Evolutionary conservation across 768 basidiomycete species (phyloP).

Genomic region (Boletellus sp.): DNA sequence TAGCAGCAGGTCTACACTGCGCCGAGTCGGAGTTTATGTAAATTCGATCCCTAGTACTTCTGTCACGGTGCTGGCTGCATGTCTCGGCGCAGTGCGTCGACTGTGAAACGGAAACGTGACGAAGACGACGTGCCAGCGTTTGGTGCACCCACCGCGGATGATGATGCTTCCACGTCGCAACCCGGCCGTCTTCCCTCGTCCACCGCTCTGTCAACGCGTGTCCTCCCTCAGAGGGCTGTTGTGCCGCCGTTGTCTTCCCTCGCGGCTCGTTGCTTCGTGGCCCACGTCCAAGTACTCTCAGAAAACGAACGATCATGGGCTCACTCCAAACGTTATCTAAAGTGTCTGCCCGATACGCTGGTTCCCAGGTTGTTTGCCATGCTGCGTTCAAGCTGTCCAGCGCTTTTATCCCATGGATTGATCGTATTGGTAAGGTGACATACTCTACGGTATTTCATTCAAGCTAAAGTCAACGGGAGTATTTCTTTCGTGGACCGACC

Average conservation of each 20-base stretch:
- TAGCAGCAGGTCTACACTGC: too few species aligned
- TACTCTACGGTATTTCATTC: background rate
- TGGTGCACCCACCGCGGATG: conserved; percentile 46
- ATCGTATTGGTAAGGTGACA: conserved; percentile 47
- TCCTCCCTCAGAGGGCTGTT: conserved; percentile 24
- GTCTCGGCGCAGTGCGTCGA: background rate
- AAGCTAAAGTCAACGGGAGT: conserved; percentile 31
- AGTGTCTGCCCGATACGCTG: conserved; percentile 48
- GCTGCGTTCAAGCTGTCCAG: conserved; percentile 48
- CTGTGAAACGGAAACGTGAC: conserved; percentile 18
- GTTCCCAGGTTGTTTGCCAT: conserved; percentile 50
- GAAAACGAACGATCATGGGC: conserved; percentile 39
- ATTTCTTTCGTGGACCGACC: conserved; percentile 54
- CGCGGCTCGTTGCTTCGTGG: conserved; percentile 51
- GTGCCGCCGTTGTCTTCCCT: conserved; percentile 47
- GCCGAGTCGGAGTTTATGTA: too few species aligned
- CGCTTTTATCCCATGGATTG: conserved; percentile 48
- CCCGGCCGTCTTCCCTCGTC: conserved; percentile 45
- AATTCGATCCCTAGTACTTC: too few species aligned
- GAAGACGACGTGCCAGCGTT: conserved; percentile 23
- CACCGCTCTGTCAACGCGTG: conserved; percentile 47
- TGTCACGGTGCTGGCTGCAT: too few species aligned
- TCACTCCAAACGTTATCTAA: conserved; percentile 38
- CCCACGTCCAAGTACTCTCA: conserved; percentile 40
- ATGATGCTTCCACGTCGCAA: conserved; percentile 38